Evolutionary conservation across 2,329 filamentous ascomycete species (phyloP).

Genomic region (Bipolaris oryzae): DNA sequence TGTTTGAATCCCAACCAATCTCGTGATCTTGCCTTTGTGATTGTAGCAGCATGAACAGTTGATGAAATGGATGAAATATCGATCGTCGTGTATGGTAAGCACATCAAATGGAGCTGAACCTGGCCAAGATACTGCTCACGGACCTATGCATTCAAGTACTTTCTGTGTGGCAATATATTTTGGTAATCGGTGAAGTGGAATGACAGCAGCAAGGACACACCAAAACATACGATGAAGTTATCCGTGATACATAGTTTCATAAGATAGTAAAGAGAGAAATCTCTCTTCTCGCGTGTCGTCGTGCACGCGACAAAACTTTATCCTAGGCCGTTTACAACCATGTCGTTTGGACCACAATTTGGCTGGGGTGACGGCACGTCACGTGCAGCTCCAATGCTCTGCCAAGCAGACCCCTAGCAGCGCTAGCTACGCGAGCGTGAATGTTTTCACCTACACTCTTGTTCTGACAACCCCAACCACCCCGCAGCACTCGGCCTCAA

Average conservation of each 20-base stretch:
- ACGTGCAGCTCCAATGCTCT: slow-evolving; percentile 36
- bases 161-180: not conserved
- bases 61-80: no score
- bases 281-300: not conserved
- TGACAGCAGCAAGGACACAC: not conserved
- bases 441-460: slow-evolving; percentile 47
- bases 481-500: slow-evolving; percentile 23
- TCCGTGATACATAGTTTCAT: not conserved
- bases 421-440: slow-evolving; percentile 49
- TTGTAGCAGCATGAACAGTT: not conserved
- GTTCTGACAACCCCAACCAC: slow-evolving; percentile 33
- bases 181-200: not conserved
- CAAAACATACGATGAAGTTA: not conserved
- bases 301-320: slow-evolving; percentile 14
- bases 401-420: slow-evolving; percentile 33
- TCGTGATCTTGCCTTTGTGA: not conserved
- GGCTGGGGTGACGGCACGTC: slow-evolving; percentile 21
- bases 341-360: slow-evolving; percentile 9
- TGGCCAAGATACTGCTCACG: not conserved
- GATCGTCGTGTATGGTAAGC: not conserved
- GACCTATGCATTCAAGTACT: not conserved
- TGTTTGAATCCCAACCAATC: not conserved
- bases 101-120: no score
- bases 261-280: not conserved
- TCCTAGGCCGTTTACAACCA: slow-evolving; percentile 2